Conservation (phyloP, 2,329 filamentous ascomycete species). For the Diaporthe sp. region DNA sequence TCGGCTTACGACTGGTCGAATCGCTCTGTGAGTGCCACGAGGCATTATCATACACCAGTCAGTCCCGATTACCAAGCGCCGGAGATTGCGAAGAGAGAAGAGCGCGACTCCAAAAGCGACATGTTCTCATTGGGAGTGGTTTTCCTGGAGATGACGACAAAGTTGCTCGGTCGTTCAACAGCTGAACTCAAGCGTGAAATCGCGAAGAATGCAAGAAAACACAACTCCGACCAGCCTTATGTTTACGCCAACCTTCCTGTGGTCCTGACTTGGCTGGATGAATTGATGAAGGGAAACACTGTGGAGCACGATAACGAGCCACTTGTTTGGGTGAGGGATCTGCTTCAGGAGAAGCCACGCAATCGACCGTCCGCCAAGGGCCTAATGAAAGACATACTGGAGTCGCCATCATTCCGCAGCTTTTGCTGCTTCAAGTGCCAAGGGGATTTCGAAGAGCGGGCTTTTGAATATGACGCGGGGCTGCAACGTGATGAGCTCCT, state of each 20-base stretch:
- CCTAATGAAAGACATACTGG: slow-evolving; percentile 41
- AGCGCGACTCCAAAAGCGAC: slow-evolving; percentile 39
- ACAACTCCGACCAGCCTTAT: slow-evolving; percentile 32
- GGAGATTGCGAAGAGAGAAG: slow-evolving; percentile 39
- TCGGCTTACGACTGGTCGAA: slow-evolving; percentile 41
- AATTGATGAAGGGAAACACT: slow-evolving; percentile 18
- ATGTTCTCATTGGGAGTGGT: slow-evolving; percentile 43
- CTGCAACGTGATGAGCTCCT: slow-evolving; percentile 31
- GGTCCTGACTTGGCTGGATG: slow-evolving; percentile 36
- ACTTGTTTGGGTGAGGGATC: slow-evolving; percentile 38
- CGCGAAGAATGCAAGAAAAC: slow-evolving; percentile 19
- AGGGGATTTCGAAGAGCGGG: slow-evolving; percentile 34
- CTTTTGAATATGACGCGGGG: slow-evolving; percentile 11
- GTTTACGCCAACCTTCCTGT: slow-evolving; percentile 39
- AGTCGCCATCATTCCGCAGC: slow-evolving; percentile 42
- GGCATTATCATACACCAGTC: slow-evolving; percentile 37
- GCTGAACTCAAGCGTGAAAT: slow-evolving; percentile 35
- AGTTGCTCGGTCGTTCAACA: slow-evolving; percentile 35
- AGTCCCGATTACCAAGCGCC: slow-evolving; percentile 42
- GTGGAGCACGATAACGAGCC: slow-evolving; percentile 42
- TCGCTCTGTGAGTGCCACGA: slow-evolving; percentile 36
- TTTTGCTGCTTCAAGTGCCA: slow-evolving; percentile 42
- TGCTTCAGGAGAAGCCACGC: slow-evolving; percentile 35
- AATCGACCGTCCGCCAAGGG: slow-evolving; percentile 36
- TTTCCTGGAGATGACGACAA: slow-evolving; percentile 43